phyloP scores from a whole-genome alignment of 192 early-diverging fungal genomes.

The Paraglomus brasilianum region DNA sequence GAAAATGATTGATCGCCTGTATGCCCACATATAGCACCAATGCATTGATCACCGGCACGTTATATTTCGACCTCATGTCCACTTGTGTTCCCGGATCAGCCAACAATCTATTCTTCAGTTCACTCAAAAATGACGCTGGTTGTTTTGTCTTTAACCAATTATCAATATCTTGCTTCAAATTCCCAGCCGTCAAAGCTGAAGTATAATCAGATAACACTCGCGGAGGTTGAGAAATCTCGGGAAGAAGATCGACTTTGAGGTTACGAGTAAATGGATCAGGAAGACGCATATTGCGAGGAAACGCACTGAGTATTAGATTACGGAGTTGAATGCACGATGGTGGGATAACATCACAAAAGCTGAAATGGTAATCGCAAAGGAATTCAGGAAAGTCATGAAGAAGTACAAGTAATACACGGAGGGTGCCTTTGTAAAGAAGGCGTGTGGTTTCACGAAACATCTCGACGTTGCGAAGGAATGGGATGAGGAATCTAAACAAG shows the following conservation, averaged over 20 bases:
- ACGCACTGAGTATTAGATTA: constrained; percentile 96
- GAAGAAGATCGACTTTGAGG: constrained; percentile 86
- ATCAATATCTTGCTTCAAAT: constrained; percentile 75
- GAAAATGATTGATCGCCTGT: constrained; percentile 62
- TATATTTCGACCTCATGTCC: constrained; percentile 60
- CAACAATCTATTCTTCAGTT: constrained; percentile 54
- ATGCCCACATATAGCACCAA: constrained; percentile 88
- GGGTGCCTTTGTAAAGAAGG: constrained; percentile 83
- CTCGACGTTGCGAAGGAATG: constrained; percentile 73
- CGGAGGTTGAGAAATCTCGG: constrained; percentile 86
- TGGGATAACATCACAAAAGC: constrained; percentile 91
- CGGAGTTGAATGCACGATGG: constrained; percentile 88
- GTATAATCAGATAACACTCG: constrained; percentile 86
- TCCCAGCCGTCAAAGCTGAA: constrained; percentile 53
- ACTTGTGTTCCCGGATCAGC: constrained; percentile 36
- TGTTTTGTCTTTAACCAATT: constrained; percentile 62
- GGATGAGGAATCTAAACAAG: constrained; percentile 85
- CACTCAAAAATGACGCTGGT: constrained; percentile 57
- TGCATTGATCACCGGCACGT: constrained; percentile 78
- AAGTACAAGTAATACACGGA: constrained; percentile 88
- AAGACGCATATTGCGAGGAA: constrained; percentile 90
- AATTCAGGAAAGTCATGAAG: constrained; percentile 99
- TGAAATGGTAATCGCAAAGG: constrained; percentile 87
- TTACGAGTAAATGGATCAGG: constrained; percentile 97
- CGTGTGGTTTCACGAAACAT: constrained; percentile 73